A percentile compares a stretch with the other conserved stretches of the same genome.
phyloP scores from a whole-genome alignment of 2,329 filamentous ascomycete species.

The Aureobasidium mangrovei region DNA sequence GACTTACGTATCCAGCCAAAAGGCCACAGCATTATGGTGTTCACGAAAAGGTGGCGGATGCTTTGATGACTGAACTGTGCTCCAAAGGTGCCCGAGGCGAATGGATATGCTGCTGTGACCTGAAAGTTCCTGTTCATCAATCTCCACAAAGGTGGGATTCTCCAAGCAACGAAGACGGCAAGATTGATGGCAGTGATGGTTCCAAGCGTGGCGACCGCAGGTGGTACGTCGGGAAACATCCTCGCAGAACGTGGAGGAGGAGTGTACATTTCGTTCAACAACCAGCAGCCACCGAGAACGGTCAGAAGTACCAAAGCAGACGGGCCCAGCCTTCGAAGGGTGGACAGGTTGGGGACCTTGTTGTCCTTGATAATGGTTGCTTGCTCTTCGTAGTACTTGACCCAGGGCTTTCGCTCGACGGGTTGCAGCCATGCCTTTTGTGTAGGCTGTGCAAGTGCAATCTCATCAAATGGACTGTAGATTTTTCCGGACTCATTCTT shows the following conservation, averaged over 20 bases:
- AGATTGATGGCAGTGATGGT: slow-evolving; percentile 53
- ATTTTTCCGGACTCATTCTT: neutral
- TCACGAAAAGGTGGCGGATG: slow-evolving; percentile 51
- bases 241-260: slow-evolving; percentile 41
- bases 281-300: slow-evolving; percentile 22
- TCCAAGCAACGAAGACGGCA: slow-evolving; percentile 51
- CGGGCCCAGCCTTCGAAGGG: slow-evolving; percentile 37
- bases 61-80: slow-evolving; percentile 62
- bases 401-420: slow-evolving; percentile 26
- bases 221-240: slow-evolving; percentile 52
- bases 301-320: slow-evolving; percentile 32
- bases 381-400: slow-evolving; percentile 30
- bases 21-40: slow-evolving; percentile 58
- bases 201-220: slow-evolving; percentile 56
- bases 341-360: slow-evolving; percentile 24
- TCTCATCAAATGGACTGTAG: slow-evolving; percentile 10
- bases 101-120: slow-evolving; percentile 55
- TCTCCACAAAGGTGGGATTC: slow-evolving; percentile 55
- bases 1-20: slow-evolving; percentile 50
- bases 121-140: slow-evolving; percentile 62
- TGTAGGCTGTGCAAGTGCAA: slow-evolving; percentile 5
- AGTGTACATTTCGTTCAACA: slow-evolving; percentile 42
- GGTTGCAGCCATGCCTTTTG: slow-evolving; percentile 24
- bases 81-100: slow-evolving; percentile 52
- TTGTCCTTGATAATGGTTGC: slow-evolving; percentile 28